Percentiles rank a stretch among this genome's conserved stretches.
These are phyloP conservation scores for Arthrinium puccinioides DNA, from an alignment of 2,329 filamentous ascomycete species.

Conservation along the genomic window DNA sequence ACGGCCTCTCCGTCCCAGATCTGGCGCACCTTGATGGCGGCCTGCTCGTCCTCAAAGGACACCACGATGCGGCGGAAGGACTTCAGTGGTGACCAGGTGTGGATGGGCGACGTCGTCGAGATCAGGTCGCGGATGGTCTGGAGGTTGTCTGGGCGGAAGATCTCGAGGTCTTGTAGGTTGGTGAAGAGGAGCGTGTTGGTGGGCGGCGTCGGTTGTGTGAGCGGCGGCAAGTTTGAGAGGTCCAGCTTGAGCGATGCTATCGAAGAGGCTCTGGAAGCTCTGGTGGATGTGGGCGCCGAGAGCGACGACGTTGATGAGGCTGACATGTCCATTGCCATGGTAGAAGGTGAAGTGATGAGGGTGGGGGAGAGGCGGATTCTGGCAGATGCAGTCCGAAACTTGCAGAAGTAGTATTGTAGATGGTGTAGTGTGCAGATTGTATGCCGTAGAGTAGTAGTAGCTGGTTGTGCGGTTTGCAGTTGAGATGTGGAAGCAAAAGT, in stretches of 20 bases:
- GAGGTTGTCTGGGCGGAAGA: constrained; percentile 69
- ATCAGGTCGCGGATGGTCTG: constrained; percentile 67
- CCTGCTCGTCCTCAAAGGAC: constrained; percentile 64
- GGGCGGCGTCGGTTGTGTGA: constrained; percentile 63
- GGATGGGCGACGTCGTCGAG: constrained; percentile 60
- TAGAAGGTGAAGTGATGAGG: too few relatives aligned
- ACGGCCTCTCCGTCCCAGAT: constrained; percentile 69
- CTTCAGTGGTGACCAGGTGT: constrained; percentile 73
- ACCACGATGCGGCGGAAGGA: constrained; percentile 77
- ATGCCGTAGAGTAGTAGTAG: not conserved
- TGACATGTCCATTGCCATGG: too few relatives aligned
- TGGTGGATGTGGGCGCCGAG: constrained; percentile 24
- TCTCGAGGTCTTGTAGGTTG: constrained; percentile 64
- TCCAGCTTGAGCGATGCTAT: constrained; percentile 68
- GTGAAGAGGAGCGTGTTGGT: constrained; percentile 83
- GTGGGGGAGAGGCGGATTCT: not conserved
- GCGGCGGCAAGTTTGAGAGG: constrained; percentile 63
- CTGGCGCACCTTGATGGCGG: constrained; percentile 63
- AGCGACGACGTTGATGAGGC: constrained; percentile 20
- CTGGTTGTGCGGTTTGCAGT: not conserved
- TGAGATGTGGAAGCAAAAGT: not conserved
- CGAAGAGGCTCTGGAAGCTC: constrained; percentile 31
- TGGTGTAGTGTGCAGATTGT: not conserved
- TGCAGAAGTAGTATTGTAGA: too few relatives aligned
- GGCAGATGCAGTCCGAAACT: too few relatives aligned